These are phyloP conservation scores for Trypanosoma congolense DNA, from an alignment of 208 protist genomes.

Conservation along the genomic window DNA sequence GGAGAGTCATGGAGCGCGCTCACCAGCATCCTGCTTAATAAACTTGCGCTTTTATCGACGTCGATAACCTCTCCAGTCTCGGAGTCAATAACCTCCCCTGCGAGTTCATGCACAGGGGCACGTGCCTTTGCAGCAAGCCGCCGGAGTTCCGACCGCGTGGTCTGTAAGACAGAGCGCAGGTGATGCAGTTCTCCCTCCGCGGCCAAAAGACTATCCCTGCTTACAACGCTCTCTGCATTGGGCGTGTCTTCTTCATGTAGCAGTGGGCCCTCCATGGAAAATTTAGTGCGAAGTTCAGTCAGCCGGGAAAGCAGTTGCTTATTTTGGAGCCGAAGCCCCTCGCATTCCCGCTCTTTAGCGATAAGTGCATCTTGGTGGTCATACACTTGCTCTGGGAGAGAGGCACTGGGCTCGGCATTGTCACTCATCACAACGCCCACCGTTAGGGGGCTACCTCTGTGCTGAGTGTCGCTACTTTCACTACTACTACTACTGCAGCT, in stretches of 20 bases:
- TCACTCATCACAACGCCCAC: not conserved
- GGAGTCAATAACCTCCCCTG: slow-evolving; percentile 42
- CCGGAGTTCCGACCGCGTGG: slow-evolving; percentile 9
- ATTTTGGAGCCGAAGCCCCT: slow-evolving; percentile 11
- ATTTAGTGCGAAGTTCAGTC: slow-evolving; percentile 4
- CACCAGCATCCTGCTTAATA: slow-evolving; percentile 57
- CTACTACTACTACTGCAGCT: no score
- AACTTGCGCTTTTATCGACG: slow-evolving; percentile 44
- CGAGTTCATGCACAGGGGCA: slow-evolving; percentile 27
- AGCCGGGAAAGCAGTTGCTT: slow-evolving; percentile 14
- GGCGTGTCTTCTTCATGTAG: not conserved
- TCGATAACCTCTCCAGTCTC: slow-evolving; percentile 50
- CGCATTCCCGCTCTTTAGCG: slow-evolving; percentile 19
- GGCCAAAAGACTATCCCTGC: not conserved
- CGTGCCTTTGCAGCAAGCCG: not conserved
- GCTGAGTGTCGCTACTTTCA: no score
- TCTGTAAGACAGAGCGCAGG: slow-evolving; percentile 14
- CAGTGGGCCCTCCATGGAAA: slow-evolving; percentile 1
- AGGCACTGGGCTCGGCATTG: not conserved
- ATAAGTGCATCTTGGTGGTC: slow-evolving; percentile 17
- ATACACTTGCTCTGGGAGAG: slow-evolving; percentile 7
- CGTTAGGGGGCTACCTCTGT: no score
- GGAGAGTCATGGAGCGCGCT: slow-evolving; percentile 41
- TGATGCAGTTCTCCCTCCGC: slow-evolving; percentile 13
- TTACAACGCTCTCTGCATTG: not conserved